A percentile compares a stretch with the other conserved stretches of the same genome.
Evolutionary conservation across 192 early-diverging fungal genomes (phyloP).

Genomic region (Entomortierella chlamydospora): DNA sequence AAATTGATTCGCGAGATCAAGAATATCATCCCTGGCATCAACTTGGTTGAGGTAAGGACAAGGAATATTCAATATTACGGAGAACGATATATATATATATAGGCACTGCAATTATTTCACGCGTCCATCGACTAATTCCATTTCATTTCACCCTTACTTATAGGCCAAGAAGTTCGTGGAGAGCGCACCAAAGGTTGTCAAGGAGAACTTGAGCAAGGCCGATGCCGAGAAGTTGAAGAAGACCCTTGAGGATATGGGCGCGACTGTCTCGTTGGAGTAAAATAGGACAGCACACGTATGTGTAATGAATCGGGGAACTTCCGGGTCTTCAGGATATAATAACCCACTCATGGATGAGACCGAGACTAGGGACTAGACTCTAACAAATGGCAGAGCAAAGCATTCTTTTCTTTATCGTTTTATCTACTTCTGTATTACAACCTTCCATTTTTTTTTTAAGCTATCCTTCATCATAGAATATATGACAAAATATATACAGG

Average conservation of each 20-base stretch:
- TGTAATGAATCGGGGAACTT: not conserved
- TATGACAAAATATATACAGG: not conserved
- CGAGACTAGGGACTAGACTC: not conserved
- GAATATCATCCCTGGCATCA: slow-evolving; percentile 90
- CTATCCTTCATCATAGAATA: not conserved
- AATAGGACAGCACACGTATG: slow-evolving; percentile 4
- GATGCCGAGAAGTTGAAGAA: slow-evolving; percentile 99
- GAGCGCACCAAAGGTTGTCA: slow-evolving; percentile 95
- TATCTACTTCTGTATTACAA: not conserved
- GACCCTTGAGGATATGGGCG: slow-evolving; percentile 91
- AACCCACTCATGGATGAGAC: not conserved
- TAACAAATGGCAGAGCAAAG: not conserved
- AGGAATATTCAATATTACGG: too few relatives aligned
- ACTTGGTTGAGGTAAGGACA: slow-evolving; percentile 85
- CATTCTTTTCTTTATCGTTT: not conserved
- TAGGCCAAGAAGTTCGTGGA: slow-evolving; percentile 99
- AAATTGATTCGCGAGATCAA: slow-evolving; percentile 99
- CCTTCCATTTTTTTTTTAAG: not conserved
- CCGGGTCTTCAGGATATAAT: not conserved
- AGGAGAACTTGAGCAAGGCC: slow-evolving; percentile 90
- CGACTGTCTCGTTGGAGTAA: slow-evolving; percentile 95
- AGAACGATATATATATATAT: too few relatives aligned
- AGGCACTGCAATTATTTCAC: not conserved
- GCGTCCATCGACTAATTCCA: not conserved
- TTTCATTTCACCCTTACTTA: not conserved